A percentile compares a stretch with the other conserved stretches of the same genome.
phyloP scores from a whole-genome alignment of 2,329 filamentous ascomycete genomes.

The Blastomyces gilchristii region DNA sequence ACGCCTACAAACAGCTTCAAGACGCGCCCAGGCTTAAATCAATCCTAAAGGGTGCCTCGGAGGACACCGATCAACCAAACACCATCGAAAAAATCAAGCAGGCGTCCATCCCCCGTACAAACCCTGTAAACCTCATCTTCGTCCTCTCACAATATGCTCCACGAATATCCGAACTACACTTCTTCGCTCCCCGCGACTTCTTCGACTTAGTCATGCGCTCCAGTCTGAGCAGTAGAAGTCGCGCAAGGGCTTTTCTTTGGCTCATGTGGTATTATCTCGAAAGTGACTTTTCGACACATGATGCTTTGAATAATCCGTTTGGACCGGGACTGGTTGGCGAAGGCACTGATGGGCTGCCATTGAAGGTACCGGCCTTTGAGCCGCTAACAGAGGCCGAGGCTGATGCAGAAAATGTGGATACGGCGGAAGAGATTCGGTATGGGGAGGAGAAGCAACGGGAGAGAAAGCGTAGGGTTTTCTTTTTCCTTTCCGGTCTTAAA shows the following conservation, averaged over 20 bases:
- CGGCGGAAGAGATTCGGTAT: constrained; percentile 39
- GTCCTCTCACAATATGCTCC: constrained; percentile 81
- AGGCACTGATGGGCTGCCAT: constrained; percentile 33
- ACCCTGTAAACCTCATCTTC: constrained; percentile 95
- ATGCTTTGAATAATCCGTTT: constrained; percentile 83
- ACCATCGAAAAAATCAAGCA: constrained; percentile 73
- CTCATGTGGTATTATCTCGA: constrained; percentile 99
- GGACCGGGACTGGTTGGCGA: constrained; percentile 45
- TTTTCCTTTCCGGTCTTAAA: not conserved
- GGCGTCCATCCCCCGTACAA: constrained; percentile 63
- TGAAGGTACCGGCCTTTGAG: constrained; percentile 40
- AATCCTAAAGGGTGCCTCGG: constrained; percentile 90
- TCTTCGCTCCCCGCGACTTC: constrained; percentile 75
- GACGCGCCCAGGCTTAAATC: constrained; percentile 93
- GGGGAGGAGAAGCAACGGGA: constrained; percentile 41
- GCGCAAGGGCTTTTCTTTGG: constrained; percentile 87
- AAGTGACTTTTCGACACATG: constrained; percentile 83
- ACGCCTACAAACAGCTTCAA: constrained; percentile 95
- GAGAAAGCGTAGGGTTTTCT: constrained; percentile 32
- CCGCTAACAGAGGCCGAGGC: constrained; percentile 41
- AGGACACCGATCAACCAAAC: constrained; percentile 76
- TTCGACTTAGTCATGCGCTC: constrained; percentile 94
- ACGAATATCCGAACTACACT: constrained; percentile 88
- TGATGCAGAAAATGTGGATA: constrained; percentile 42
- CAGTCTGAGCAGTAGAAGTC: constrained; percentile 67